A percentile compares a stretch with the other conserved stretches of the same genome.
These are phyloP conservation scores for Camelina laxa DNA, from an alignment of 345 rosid species.

Conservation along the genomic window DNA sequence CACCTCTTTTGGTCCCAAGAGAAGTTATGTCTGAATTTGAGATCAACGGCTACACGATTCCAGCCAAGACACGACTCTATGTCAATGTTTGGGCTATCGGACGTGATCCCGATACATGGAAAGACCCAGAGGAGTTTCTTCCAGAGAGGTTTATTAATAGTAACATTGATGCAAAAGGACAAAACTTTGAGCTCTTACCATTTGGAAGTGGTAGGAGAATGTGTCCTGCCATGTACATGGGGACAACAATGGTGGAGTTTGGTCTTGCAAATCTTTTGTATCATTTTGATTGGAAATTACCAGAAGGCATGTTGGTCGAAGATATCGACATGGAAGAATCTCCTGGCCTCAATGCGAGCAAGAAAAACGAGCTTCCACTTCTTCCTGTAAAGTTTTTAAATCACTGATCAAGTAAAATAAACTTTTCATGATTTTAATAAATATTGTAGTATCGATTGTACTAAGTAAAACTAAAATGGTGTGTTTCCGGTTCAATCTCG, in stretches of 20 bases:
- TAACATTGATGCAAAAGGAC: conserved; percentile 50
- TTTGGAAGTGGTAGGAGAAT: conserved; percentile 57
- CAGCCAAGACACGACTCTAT: conserved; percentile 46
- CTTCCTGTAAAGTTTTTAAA: conserved; percentile 34
- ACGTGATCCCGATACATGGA: conserved; percentile 52
- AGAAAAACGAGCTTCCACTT: conserved; percentile 42
- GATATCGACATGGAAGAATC: conserved; percentile 50
- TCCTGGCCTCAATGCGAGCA: conserved; percentile 39
- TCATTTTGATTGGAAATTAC: conserved; percentile 53
- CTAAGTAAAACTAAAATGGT: background rate
- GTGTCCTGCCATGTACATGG: conserved; percentile 52
- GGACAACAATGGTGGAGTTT: conserved; percentile 41
- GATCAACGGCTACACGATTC: conserved; percentile 46
- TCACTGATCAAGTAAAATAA: background rate
- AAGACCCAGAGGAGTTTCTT: conserved; percentile 45
- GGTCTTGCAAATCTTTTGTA: conserved; percentile 50
- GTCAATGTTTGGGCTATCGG: conserved; percentile 60
- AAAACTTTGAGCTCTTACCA: conserved; percentile 50
- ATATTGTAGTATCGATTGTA: background rate
- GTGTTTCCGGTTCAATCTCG: background rate
- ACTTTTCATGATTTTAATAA: background rate
- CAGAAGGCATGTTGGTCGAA: conserved; percentile 36
- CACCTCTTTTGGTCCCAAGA: conserved; percentile 51
- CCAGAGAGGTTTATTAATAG: conserved; percentile 51
- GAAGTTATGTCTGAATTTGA: conserved; percentile 50